phyloP scores from a whole-genome alignment of 495 filamentous ascomycete genomes.

The Trichodelitschia bisporula region DNA sequence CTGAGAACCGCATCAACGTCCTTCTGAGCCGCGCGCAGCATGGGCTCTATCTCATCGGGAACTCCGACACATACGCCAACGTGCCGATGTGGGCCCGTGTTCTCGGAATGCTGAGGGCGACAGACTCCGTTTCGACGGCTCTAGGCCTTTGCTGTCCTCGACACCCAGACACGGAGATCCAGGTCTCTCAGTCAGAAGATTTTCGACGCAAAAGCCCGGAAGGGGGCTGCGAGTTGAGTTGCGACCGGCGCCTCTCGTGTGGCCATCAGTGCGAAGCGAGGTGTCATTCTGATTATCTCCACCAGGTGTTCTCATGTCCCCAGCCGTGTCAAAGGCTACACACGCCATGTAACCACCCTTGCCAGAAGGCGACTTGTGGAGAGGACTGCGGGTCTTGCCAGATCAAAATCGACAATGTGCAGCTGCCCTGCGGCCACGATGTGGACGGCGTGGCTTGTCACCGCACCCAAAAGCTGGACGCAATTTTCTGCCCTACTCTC shows the following conservation, averaged over 20 bases:
- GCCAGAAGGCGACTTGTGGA: slow-evolving; percentile 34
- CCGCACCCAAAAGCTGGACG: no score
- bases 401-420: slow-evolving; percentile 22
- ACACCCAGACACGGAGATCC: slow-evolving; percentile 33
- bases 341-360: slow-evolving; percentile 33
- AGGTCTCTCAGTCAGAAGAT: slow-evolving; percentile 32
- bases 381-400: slow-evolving; percentile 32
- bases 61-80: slow-evolving; percentile 26
- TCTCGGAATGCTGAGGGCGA: slow-evolving; percentile 24
- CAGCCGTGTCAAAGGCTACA: slow-evolving; percentile 32
- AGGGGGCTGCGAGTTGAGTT: slow-evolving; percentile 40
- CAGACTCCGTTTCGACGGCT: slow-evolving; percentile 24
- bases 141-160: slow-evolving; percentile 41
- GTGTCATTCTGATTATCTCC: slow-evolving; percentile 45
- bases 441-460: no score
- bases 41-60: slow-evolving; percentile 72
- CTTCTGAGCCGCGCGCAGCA: slow-evolving; percentile 44
- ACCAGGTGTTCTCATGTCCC: slow-evolving; percentile 34
- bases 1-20: slow-evolving; percentile 61
- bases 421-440: no score
- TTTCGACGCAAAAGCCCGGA: slow-evolving; percentile 39
- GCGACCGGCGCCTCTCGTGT: slow-evolving; percentile 34
- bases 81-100: slow-evolving; percentile 51
- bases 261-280: slow-evolving; percentile 45
- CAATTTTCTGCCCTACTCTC: no score